phyloP scores from a whole-genome alignment of 306 rosid species.

The Carpinus fangiana region DNA sequence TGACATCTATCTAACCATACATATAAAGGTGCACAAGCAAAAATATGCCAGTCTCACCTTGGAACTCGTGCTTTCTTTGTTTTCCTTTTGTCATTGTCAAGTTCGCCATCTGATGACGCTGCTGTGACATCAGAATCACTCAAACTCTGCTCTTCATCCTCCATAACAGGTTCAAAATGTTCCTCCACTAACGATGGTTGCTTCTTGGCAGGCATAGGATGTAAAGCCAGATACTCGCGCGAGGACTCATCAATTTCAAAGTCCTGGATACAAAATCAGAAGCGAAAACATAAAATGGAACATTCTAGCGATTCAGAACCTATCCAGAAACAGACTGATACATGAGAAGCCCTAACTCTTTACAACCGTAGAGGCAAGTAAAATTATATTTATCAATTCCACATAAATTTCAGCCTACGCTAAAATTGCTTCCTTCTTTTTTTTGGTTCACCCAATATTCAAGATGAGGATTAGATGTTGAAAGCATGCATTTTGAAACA shows the following conservation, averaged over 20 bases:
- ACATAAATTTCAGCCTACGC: background rate
- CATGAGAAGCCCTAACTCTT: conserved; percentile 3
- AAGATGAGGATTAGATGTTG: conserved; percentile 7
- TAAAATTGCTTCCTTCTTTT: conserved; percentile 21
- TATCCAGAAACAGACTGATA: conserved; percentile 2
- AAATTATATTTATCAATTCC: background rate
- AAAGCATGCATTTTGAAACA: background rate
- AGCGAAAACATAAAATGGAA: background rate
- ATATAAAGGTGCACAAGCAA: background rate
- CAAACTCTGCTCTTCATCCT: conserved; percentile 53
- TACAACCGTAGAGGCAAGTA: background rate
- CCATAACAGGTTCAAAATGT: conserved; percentile 73
- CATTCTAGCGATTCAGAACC: background rate
- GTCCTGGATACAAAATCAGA: conserved; percentile 50
- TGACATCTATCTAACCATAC: conserved; percentile 5
- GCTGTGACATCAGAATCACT: conserved; percentile 57
- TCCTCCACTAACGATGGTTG: conserved; percentile 71
- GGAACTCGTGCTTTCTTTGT: conserved; percentile 49
- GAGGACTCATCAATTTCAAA: conserved; percentile 71
- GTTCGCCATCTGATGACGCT: conserved; percentile 52
- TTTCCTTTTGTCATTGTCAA: conserved; percentile 5
- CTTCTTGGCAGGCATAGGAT: conserved; percentile 80
- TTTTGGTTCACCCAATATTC: conserved; percentile 5
- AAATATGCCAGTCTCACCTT: conserved; percentile 48
- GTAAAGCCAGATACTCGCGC: conserved; percentile 70